phyloP scores from a whole-genome alignment of 2,329 filamentous ascomycete genomes.

The Microdochium trichocladiopsis region DNA sequence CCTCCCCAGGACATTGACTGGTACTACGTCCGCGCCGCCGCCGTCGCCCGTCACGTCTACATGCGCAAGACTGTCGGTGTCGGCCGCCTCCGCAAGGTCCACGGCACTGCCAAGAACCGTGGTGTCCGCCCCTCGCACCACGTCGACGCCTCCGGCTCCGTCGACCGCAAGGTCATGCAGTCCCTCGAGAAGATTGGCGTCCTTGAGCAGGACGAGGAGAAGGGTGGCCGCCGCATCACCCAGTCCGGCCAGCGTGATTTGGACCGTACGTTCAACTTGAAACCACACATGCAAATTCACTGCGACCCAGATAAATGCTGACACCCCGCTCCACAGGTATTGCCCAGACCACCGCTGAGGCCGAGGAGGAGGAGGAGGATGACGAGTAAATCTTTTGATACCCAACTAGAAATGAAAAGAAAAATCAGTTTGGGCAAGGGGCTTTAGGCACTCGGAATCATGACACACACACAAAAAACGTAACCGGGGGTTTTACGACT shows the following conservation, averaged over 20 bases:
- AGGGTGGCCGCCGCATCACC: constrained; percentile 97
- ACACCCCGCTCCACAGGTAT: constrained; percentile 42
- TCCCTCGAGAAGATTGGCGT: constrained; percentile 99
- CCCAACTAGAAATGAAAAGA: constrained; percentile 1
- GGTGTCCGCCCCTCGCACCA: constrained; percentile 87
- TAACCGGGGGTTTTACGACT: constrained; percentile 1
- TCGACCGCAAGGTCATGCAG: constrained; percentile 97
- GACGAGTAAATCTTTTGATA: constrained; percentile 48
- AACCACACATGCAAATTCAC: neutral
- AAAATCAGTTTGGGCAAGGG: neutral
- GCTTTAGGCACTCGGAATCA: neutral
- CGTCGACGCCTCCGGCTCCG: constrained; percentile 88
- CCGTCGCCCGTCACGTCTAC: constrained; percentile 97
- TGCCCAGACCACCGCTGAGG: constrained; percentile 72
- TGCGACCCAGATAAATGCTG: constrained; percentile 1
- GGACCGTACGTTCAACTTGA: constrained; percentile 55
- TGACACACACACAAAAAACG: neutral
- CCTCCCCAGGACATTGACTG: constrained; percentile 98
- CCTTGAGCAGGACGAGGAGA: constrained; percentile 94
- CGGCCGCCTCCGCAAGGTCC: constrained; percentile 91
- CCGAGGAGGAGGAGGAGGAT: constrained; percentile 61
- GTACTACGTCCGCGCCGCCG: constrained; percentile 86
- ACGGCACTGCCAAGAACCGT: constrained; percentile 96
- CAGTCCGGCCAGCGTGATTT: constrained; percentile 98
- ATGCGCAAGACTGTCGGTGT: constrained; percentile 99